These are phyloP conservation scores for Micractinium sp. DNA, from an alignment of 139 green algal species.

Conservation along the genomic window DNA sequence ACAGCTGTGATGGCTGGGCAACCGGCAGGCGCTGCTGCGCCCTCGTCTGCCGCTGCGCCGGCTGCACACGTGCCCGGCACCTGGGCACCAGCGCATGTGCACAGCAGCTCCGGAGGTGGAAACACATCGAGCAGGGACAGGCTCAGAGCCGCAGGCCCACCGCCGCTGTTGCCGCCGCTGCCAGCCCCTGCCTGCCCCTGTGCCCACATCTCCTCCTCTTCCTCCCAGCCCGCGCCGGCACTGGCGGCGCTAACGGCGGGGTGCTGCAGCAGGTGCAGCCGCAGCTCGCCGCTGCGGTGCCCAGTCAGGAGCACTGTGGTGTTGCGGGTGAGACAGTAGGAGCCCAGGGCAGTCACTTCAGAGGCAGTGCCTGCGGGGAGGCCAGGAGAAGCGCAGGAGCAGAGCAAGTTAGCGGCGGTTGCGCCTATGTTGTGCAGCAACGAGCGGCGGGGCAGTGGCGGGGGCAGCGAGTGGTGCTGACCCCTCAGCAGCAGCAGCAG, in stretches of 20 bases:
- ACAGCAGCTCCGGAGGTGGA: conserved; percentile 10
- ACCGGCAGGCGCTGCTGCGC: neutral
- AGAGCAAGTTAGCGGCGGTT: neutral
- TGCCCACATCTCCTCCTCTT: neutral
- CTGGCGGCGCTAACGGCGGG: neutral
- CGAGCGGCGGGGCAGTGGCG: neutral
- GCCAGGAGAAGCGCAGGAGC: no score
- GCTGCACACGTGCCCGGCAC: neutral
- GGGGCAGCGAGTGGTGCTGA: neutral
- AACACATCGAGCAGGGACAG: neutral
- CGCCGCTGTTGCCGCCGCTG: neutral
- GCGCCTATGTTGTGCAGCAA: no score
- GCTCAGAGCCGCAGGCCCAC: neutral
- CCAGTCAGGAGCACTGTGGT: conserved; percentile 51
- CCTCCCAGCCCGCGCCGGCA: neutral
- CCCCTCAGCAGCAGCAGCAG: neutral
- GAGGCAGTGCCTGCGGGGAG: conserved; percentile 30
- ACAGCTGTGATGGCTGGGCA: neutral
- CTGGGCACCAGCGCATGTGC: neutral
- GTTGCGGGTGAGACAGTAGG: conserved; percentile 31
- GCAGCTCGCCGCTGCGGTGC: conserved; percentile 51
- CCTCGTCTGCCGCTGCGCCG: neutral
- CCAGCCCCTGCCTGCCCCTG: neutral
- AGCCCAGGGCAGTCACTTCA: conserved; percentile 39
- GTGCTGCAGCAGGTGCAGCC: conserved; percentile 33